Evolutionary conservation across 768 basidiomycete species (phyloP), one percentile per base, ranked within the genome.

Genomic region (Suillus americanus): DNA sequence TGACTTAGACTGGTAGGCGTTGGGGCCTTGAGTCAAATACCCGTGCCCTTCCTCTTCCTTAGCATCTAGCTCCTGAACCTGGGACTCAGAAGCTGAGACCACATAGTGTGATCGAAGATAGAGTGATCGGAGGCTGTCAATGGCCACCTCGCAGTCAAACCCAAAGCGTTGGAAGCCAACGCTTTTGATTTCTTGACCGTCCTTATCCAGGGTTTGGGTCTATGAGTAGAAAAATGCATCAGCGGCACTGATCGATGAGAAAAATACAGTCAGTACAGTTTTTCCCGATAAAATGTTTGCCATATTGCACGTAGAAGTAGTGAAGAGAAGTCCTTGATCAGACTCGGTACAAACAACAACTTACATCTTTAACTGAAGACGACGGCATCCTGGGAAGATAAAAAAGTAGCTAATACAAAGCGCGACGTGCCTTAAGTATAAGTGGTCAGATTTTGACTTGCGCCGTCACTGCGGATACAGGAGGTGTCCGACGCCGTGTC

Each of bases 81-180:
- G 72, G 18, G 72, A 68, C 43, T 79, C 74, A 45, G 73, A 68
- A 9, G 79, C 79, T 40, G 83, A 80, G 38, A 83, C 75, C 61
- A 87, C 83, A 70, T 92, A 94, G 78, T 92, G 91, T 10, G 91
- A 84, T 13, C 92, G 87, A 48, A 97, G 85, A 79, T 97, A 97
- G 54, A 97, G 84, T n/a, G 90, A 86, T 60, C 95, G 90, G 61
- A 97, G 86, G 68, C 85, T 80, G 67, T 94, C 90, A 70, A 95
- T 77, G 64, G 89, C 75, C 66, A 95, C 92, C 70, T 90, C 86
- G 70, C 90, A 89, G 78, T 97, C 90, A 77, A 99, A 96, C 9
- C 94, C 95, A 69, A 97, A 97, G 63, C 89, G 86, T 67, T 90
- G 78, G 73, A 89, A 87, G 54, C 96, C 96, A 51, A 98, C 95